Evolutionary conservation across 108 stramenopile genomes (phyloP).

Genomic region (Cyclotella distinguenda): DNA sequence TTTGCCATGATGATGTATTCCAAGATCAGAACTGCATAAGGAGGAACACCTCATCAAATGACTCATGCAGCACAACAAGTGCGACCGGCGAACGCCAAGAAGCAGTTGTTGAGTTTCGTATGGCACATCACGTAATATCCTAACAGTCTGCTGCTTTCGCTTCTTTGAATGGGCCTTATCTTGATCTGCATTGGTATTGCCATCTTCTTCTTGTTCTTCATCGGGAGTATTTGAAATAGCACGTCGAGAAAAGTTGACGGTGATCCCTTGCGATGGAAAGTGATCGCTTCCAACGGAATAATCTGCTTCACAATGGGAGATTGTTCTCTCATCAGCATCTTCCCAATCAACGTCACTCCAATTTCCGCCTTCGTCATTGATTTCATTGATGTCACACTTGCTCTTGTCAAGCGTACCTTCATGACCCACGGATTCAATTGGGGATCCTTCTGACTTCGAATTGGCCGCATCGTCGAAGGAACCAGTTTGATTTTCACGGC

Average conservation of each 20-base stretch:
- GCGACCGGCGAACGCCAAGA: constrained; percentile 46
- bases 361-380: constrained; percentile 18
- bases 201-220: constrained; percentile 3
- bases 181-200: background rate
- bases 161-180: constrained; percentile 10
- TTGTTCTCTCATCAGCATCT: constrained; percentile 39
- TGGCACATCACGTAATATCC: constrained; percentile 47
- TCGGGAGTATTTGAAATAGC: constrained; percentile 1
- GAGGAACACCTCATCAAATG: constrained; percentile 37
- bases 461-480: too few species aligned
- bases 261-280: constrained; percentile 29
- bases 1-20: background rate
- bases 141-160: constrained; percentile 22
- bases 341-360: constrained; percentile 48
- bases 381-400: background rate
- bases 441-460: background rate
- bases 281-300: too few species aligned
- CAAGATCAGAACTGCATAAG: constrained; percentile 22
- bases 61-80: constrained; percentile 47
- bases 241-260: constrained; percentile 14
- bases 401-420: background rate
- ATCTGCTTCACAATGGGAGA: too few species aligned
- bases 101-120: constrained; percentile 45
- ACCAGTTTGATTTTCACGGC: background rate
- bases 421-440: background rate